Conservation (phyloP, 208 protist genomes). For the Naegleria gruberi region DNA sequence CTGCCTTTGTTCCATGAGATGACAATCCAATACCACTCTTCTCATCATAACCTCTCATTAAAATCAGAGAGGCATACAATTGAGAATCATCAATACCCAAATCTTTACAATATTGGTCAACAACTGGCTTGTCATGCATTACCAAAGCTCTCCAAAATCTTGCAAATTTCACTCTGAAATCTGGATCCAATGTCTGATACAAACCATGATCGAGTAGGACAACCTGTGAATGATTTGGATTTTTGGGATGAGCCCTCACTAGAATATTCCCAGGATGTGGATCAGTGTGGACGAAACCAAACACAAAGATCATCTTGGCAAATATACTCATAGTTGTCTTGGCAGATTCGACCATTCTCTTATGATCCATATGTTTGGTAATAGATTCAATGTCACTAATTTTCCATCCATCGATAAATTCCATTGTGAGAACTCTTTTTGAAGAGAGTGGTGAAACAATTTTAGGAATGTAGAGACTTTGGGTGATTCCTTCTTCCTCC, state of each 20-base stretch:
- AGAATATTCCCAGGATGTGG: constrained; percentile 46
- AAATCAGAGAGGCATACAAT: background rate
- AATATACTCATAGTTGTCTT: constrained; percentile 19
- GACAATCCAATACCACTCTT: background rate
- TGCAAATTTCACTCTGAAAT: background rate
- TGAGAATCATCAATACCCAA: background rate
- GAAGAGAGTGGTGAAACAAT: constrained; percentile 33
- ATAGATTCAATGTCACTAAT: constrained; percentile 24
- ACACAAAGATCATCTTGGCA: constrained; percentile 43
- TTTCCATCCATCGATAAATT: constrained; percentile 47
- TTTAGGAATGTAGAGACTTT: constrained; percentile 23
- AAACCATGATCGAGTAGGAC: constrained; percentile 60
- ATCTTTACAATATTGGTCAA: background rate
- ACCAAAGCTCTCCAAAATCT: constrained; percentile 1
- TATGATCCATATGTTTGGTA: background rate
- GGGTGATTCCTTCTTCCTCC: constrained; percentile 40
- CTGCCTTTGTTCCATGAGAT: background rate
- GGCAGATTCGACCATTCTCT: background rate
- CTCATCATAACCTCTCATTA: background rate
- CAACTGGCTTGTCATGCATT: background rate
- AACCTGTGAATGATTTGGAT: constrained; percentile 29
- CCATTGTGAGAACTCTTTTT: constrained; percentile 49
- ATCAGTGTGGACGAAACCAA: constrained; percentile 50
- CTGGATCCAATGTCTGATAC: constrained; percentile 45
- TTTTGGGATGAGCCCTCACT: background rate